Base-by-base conservation (phyloP, 78 protist species). In the Chrysochromulina tobinii region DNA sequence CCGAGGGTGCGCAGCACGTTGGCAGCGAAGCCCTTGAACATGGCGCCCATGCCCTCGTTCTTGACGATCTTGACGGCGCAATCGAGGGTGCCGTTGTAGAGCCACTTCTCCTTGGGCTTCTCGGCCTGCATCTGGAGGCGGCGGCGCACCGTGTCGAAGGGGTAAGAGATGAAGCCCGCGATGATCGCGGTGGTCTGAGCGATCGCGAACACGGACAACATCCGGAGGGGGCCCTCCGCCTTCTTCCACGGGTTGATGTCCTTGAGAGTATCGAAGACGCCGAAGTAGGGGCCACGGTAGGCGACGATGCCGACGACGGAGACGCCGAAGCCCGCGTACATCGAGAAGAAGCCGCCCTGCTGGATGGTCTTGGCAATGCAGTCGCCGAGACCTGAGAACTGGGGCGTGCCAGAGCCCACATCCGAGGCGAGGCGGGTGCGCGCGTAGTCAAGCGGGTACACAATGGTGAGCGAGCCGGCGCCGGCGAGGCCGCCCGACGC, bases 401-500 rank as follows among this genome's bases (percentile, higher is more conserved):
- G 97, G 57, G 99, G 96, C 77, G 90, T 93, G 54, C 96, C 95
- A 91, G 93, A 81, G 89, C 94, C 95, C 75, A 88, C 91, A 92
- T 98, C 99, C n/a, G 94, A 73, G 48, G 89, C 93, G 38, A 83
- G 90, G 90, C 99, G 98, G 57, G 99, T 98, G 81, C 99, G 98
- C 85, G 99, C 99, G 90, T 92, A 98, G 94, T 98, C 99, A 50
- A 98, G 94, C 66, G 99, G 95, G 96, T 98, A 98, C 48, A 98
- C 99, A 90, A 98, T 92, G 90, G 89, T 55, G 58, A 97, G 95
- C 57, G 99, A 97, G 58, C 96, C 79, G 27, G 99, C 99, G 89
- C 99, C 99, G 57, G 99, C 99, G 48, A 93, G 92, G 87, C 99
- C 99, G n/a, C 99, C 99, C 14, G 99, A 96, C 38, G 97, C 96